Evolutionary conservation across 169 alveolate genomes (phyloP).

Genomic region (Blepharisma undulans): DNA sequence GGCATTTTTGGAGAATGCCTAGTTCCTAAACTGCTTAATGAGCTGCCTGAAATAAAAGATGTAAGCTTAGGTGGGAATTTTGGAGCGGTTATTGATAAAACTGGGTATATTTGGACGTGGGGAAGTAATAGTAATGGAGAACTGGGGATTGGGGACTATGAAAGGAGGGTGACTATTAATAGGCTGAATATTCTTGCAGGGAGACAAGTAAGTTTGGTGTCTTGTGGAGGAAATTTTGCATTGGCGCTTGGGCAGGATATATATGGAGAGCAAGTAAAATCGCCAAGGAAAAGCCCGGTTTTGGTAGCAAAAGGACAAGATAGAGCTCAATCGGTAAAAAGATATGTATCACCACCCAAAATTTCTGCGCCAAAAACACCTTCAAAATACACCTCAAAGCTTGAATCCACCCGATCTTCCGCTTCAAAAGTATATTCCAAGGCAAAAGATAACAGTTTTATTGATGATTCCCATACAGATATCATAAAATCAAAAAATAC

Average conservation of each 20-base stretch:
- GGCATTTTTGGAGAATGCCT: slow-evolving; percentile 50
- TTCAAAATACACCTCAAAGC: neutral
- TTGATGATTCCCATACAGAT: neutral
- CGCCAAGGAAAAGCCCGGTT: slow-evolving; percentile 29
- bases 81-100: slow-evolving; percentile 43
- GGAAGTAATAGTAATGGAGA: slow-evolving; percentile 54
- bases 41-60: slow-evolving; percentile 9
- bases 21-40: slow-evolving; percentile 8
- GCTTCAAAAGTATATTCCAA: neutral
- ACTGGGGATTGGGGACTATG: slow-evolving; percentile 58
- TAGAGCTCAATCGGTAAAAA: neutral
- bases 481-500: neutral
- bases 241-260: slow-evolving; percentile 47
- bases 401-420: neutral
- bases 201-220: slow-evolving; percentile 28
- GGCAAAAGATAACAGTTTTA: neutral
- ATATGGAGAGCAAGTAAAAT: neutral
- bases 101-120: slow-evolving; percentile 53
- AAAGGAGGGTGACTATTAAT: slow-evolving; percentile 43
- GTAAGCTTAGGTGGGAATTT: slow-evolving; percentile 42
- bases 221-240: slow-evolving; percentile 51
- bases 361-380: neutral
- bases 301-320: neutral
- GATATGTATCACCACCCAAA: neutral
- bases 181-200: slow-evolving; percentile 43